These are phyloP conservation scores for Acrocalymma vagum DNA, from an alignment of 2,329 filamentous ascomycete genomes.

Conservation along the genomic window DNA sequence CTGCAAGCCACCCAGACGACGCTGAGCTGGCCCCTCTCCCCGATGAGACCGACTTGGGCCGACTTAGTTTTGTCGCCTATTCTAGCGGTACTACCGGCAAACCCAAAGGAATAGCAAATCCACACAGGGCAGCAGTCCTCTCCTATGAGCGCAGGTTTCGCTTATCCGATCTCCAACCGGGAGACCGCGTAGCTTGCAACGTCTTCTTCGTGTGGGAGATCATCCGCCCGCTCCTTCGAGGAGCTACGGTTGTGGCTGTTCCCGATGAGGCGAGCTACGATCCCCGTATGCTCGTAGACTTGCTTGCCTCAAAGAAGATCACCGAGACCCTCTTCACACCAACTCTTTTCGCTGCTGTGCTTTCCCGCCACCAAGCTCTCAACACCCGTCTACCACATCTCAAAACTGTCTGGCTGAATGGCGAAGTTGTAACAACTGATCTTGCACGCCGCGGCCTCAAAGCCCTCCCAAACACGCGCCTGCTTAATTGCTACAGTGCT, in stretches of 20 bases:
- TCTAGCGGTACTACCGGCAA: slow-evolving; percentile 80
- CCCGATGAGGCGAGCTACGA: slow-evolving; percentile 82
- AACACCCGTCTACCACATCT: slow-evolving; percentile 70
- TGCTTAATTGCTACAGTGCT: slow-evolving; percentile 84
- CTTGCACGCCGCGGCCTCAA: slow-evolving; percentile 73
- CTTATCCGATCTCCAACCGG: slow-evolving; percentile 73
- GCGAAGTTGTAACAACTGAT: slow-evolving; percentile 83
- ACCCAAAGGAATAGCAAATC: slow-evolving; percentile 84
- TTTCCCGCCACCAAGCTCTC: slow-evolving; percentile 74
- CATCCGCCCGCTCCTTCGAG: slow-evolving; percentile 76
- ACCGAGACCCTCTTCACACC: slow-evolving; percentile 88
- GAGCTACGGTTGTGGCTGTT: slow-evolving; percentile 78
- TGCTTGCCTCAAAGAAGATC: slow-evolving; percentile 71
- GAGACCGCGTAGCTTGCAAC: slow-evolving; percentile 85
- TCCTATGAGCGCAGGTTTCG: slow-evolving; percentile 78
- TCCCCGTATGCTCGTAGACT: slow-evolving; percentile 74
- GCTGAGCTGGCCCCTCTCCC: slow-evolving; percentile 62
- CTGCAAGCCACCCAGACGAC: slow-evolving; percentile 45
- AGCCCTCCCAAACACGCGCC: slow-evolving; percentile 71
- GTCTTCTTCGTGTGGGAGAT: slow-evolving; percentile 91
- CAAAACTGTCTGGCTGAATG: slow-evolving; percentile 80
- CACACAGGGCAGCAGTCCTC: slow-evolving; percentile 75
- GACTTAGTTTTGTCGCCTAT: slow-evolving; percentile 82
- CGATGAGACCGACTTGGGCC: slow-evolving; percentile 73
- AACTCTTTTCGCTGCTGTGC: slow-evolving; percentile 77